Percentiles rank a stretch among this genome's conserved stretches.
These are phyloP conservation scores for Biscogniauxia mediterranea DNA, from an alignment of 2,329 filamentous ascomycete genomes.

Conservation along the genomic window DNA sequence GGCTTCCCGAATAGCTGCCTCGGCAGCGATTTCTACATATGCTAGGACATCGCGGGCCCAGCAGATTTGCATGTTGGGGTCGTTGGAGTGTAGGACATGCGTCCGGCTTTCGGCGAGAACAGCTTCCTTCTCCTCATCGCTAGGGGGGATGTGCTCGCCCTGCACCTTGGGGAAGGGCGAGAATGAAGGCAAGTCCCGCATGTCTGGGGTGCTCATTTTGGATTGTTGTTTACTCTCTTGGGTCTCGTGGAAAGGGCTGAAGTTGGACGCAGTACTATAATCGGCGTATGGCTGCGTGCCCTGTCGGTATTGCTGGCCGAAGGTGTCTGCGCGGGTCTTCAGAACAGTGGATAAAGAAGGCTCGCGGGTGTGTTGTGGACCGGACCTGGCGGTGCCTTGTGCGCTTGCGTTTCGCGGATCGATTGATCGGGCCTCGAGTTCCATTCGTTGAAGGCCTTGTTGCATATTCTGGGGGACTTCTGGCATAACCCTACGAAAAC, in stretches of 20 bases:
- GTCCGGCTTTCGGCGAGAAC: constrained; percentile 82
- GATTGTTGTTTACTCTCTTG: constrained; percentile 37
- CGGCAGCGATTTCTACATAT: constrained; percentile 81
- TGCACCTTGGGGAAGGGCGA: constrained; percentile 87
- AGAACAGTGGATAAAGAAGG: constrained; percentile 42
- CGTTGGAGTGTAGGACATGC: constrained; percentile 85
- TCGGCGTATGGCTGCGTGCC: constrained; percentile 32
- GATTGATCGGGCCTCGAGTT: constrained; percentile 68
- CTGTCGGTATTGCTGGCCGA: constrained; percentile 32
- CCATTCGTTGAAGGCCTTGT: constrained; percentile 86
- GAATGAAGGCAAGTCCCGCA: constrained; percentile 68
- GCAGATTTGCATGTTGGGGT: constrained; percentile 92
- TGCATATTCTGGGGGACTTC: constrained; percentile 97
- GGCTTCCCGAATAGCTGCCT: constrained; percentile 68
- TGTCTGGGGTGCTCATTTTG: constrained; percentile 41
- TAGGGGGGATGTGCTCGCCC: constrained; percentile 86
- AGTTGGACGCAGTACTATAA: constrained; percentile 35
- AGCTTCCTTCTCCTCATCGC: constrained; percentile 90
- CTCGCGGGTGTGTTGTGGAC: constrained; percentile 40
- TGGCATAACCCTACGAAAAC: constrained; percentile 72
- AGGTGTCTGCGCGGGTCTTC: constrained; percentile 28
- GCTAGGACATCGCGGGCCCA: constrained; percentile 93
- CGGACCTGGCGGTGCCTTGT: constrained; percentile 25
- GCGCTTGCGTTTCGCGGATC: constrained; percentile 34
- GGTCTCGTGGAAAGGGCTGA: constrained; percentile 42